Conservation (phyloP, 352 stramenopile species). For the Globisporangium mamillatum region DNA sequence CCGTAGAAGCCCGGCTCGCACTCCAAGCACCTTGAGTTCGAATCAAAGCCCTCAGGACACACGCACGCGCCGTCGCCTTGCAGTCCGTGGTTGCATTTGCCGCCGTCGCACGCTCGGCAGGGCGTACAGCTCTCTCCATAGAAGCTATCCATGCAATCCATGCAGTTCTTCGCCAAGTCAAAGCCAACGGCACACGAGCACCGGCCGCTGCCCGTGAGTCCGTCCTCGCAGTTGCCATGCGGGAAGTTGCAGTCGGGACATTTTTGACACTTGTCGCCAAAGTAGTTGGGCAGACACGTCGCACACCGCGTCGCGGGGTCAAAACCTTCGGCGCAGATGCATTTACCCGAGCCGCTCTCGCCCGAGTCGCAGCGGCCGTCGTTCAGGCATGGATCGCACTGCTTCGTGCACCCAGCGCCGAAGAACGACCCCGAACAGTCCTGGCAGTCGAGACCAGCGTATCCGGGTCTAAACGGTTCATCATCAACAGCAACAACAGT, state of each 20-base stretch:
- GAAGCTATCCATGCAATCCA: slow-evolving; percentile 85
- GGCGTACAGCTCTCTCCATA: slow-evolving; percentile 67
- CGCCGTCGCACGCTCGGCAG: slow-evolving; percentile 78
- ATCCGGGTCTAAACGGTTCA: slow-evolving; percentile 35
- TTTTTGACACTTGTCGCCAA: slow-evolving; percentile 60
- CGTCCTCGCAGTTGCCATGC: slow-evolving; percentile 83
- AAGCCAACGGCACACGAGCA: slow-evolving; percentile 87
- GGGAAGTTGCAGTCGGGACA: slow-evolving; percentile 84
- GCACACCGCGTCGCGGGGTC: slow-evolving; percentile 70
- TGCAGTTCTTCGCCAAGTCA: slow-evolving; percentile 64
- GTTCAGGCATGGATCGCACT: slow-evolving; percentile 75
- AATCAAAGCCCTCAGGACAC: slow-evolving; percentile 76
- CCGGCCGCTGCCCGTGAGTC: slow-evolving; percentile 67
- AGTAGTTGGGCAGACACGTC: slow-evolving; percentile 77
- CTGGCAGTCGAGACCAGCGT: slow-evolving; percentile 64
- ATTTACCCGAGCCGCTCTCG: slow-evolving; percentile 55
- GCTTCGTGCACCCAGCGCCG: slow-evolving; percentile 42
- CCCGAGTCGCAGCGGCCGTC: slow-evolving; percentile 70
- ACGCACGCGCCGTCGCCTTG: slow-evolving; percentile 74
- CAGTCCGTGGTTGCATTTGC: slow-evolving; percentile 77
- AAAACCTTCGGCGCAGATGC: slow-evolving; percentile 69
- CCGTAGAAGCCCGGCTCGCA: slow-evolving; percentile 74
- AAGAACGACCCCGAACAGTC: slow-evolving; percentile 66
- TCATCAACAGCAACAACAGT: neutral
- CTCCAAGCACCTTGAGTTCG: slow-evolving; percentile 71